Evolutionary conservation across 2,329 filamentous ascomycete genomes (phyloP), one percentile per base, ranked within the genome.

Genomic region (Mariannaea sp.): DNA sequence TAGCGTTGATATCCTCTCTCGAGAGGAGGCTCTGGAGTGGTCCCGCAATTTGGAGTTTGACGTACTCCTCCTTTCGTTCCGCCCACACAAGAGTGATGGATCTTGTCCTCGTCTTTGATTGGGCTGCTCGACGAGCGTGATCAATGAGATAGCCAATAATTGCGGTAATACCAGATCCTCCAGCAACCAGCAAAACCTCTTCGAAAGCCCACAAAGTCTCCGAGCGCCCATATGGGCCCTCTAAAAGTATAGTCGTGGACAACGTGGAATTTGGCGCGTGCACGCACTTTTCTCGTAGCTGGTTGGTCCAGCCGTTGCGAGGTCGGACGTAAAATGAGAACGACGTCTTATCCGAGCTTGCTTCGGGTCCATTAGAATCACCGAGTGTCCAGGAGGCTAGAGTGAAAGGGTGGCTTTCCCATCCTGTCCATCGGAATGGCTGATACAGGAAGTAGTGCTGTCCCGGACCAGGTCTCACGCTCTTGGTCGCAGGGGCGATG

Each of bases 371-470:
- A 16, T 7, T 19, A 19, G 22, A 24, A 5, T 19, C 33, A 17
- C 9, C 17, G 4, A 8, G 16, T 4, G 9, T 9, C 36, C 36
- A 39, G 7, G n/a, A 62, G 7, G 20, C 36, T 26, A 41, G 20
- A 27, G 42, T 36, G 29, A 44, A 44, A 2, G 41, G 41, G 20
- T 44, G 41, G 6, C 22, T 44, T 12, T 44, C 41, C 41, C 41
- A 44, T n/a, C 29, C 29, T 3, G 29, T 44, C 17, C 12, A 35
- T 12, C 30, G 29, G 10, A 24, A 33, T 3, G 30, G 29, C 7
- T 33, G 27, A 10, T 33, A 33, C 14, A 44, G 27, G 13, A 33
- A 44, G 14, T 35, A 44, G 32, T 33, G 30, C 10, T 32, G 29
- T 12, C 29, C 41, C 3, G 41, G 41, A 12, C 20, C 20, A 9